Conservation (phyloP, 176 grass and related monocot genomes). For the Cocos nucifera region DNA sequence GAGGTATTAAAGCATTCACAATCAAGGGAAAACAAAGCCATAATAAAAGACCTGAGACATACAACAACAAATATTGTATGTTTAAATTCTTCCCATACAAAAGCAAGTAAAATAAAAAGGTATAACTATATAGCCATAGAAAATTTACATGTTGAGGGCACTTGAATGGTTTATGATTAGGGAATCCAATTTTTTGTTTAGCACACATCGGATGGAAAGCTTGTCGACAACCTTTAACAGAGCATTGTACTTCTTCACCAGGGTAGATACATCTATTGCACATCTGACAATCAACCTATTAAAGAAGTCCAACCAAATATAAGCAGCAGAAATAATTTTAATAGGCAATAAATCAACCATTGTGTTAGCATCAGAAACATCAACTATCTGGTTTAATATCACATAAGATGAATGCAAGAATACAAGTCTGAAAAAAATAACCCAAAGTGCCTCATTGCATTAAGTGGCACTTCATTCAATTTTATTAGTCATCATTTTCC, state of each 20-base stretch:
- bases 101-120: slow-evolving; percentile 6
- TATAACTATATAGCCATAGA: neutral
- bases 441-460: too few species aligned
- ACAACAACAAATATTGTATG: slow-evolving; percentile 3
- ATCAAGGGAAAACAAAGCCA: too few species aligned
- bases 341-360: slow-evolving; percentile 5
- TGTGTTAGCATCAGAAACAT: neutral
- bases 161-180: slow-evolving; percentile 32
- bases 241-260: slow-evolving; percentile 58
- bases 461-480: too few species aligned
- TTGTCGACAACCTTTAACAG: slow-evolving; percentile 38
- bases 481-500: too few species aligned
- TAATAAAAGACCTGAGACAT: neutral
- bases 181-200: slow-evolving; percentile 30
- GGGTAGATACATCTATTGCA: slow-evolving; percentile 56
- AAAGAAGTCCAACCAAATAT: slow-evolving; percentile 24
- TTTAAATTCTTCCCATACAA: slow-evolving; percentile 8
- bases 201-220: slow-evolving; percentile 50
- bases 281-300: slow-evolving; percentile 60
- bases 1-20: too few species aligned
- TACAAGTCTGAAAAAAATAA: too few species aligned
- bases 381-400: neutral
- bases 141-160: slow-evolving; percentile 82
- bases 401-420: neutral
- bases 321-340: slow-evolving; percentile 12